phyloP scores from a whole-genome alignment of 2,329 filamentous ascomycete species.

The Talaromyces sp. region DNA sequence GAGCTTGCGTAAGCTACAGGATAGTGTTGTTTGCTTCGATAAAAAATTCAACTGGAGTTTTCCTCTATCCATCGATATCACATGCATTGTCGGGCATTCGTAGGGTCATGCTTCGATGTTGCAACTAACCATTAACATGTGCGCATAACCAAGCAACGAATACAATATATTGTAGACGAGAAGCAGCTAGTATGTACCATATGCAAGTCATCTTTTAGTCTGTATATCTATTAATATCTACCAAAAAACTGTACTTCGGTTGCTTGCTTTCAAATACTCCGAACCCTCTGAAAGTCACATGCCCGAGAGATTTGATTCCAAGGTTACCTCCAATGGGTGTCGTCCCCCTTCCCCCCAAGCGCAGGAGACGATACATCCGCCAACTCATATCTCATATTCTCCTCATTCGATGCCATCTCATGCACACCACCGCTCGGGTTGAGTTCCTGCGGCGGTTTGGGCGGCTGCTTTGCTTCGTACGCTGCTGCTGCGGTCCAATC shows the following conservation, averaged over 20 bases:
- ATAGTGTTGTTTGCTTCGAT: not conserved
- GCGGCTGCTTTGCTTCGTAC: not conserved
- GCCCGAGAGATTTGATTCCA: not conserved
- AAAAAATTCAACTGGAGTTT: not conserved
- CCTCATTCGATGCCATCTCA: not conserved
- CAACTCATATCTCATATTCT: not conserved
- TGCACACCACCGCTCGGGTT: not conserved
- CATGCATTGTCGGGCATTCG: not conserved
- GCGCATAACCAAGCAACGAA: not conserved
- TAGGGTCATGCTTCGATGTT: no score
- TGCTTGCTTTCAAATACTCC: not conserved
- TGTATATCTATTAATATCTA: not conserved
- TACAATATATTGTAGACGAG: not conserved
- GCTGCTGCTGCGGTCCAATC: not conserved
- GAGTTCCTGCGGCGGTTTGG: not conserved
- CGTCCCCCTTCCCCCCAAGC: not conserved
- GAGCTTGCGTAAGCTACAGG: not conserved
- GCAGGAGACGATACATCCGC: not conserved
- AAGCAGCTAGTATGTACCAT: not conserved
- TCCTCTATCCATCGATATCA: not conserved
- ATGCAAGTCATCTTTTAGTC: not conserved
- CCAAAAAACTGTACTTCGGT: not conserved
- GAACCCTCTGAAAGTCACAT: not conserved
- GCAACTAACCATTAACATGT: not conserved
- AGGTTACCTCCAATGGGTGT: not conserved